A percentile compares a stretch with the other conserved stretches of the same genome.
Evolutionary conservation across 495 filamentous ascomycete species (phyloP).

Genomic region (Friedmanniomyces endolithicus): DNA sequence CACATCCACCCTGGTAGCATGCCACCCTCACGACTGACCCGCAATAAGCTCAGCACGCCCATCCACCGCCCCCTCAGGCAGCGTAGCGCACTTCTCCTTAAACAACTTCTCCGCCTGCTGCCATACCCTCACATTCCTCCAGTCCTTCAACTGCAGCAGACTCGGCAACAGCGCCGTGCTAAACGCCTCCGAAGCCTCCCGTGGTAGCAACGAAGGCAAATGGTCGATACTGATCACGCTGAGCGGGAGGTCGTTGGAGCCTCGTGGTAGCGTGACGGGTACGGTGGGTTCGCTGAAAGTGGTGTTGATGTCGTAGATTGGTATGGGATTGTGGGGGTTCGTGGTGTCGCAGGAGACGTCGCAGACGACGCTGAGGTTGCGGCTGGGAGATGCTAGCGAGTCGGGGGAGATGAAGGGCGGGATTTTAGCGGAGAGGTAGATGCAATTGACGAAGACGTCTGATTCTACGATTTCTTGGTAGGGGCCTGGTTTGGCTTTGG

Average conservation of each 20-base stretch:
- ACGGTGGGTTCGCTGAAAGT: constrained; percentile 79
- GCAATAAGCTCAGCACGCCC: constrained; percentile 11
- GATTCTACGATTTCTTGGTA: constrained; percentile 73
- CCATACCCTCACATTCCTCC: constrained; percentile 65
- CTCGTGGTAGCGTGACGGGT: constrained; percentile 46
- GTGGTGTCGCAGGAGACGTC: constrained; percentile 56
- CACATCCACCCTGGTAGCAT: not conserved
- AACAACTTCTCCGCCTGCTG: constrained; percentile 70
- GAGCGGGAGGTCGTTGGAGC: constrained; percentile 43
- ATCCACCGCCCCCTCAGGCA: constrained; percentile 38
- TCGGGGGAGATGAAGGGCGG: constrained; percentile 62
- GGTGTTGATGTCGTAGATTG: constrained; percentile 71
- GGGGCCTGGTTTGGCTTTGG: constrained; percentile 61
- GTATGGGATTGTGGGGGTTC: constrained; percentile 67
- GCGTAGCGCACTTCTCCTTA: constrained; percentile 65
- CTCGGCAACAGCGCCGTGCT: constrained; percentile 66
- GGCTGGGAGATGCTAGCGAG: constrained; percentile 51
- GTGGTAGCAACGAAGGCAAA: constrained; percentile 64
- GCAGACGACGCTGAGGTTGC: constrained; percentile 73
- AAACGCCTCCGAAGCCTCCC: constrained; percentile 82
- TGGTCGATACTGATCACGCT: constrained; percentile 85
- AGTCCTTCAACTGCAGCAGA: constrained; percentile 64
- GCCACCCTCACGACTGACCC: constrained; percentile 8
- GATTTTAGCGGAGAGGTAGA: constrained; percentile 63
- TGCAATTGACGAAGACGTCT: constrained; percentile 58